These are phyloP conservation scores for Paspalum notatum DNA, from an alignment of 176 grass and related monocot genomes.

Conservation along the genomic window DNA sequence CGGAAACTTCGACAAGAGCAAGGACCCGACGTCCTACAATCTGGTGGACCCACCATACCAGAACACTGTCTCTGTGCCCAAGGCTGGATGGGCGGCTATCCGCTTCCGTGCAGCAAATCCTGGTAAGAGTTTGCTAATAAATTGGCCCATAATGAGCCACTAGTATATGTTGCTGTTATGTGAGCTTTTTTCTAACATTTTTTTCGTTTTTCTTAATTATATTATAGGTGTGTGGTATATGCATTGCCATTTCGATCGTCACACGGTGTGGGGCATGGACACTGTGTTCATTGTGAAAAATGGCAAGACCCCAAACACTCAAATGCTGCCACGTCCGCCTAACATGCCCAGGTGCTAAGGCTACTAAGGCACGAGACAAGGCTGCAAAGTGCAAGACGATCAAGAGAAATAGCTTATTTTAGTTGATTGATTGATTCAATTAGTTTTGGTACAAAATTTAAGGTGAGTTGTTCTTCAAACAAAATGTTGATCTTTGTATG, in stretches of 20 bases:
- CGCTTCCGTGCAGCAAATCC: conserved; percentile 67
- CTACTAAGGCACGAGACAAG: neutral
- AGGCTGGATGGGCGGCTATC: conserved; percentile 56
- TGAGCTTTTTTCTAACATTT: neutral
- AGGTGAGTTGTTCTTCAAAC: neutral
- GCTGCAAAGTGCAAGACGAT: neutral
- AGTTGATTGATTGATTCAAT: conserved; percentile 2
- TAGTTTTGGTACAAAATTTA: neutral
- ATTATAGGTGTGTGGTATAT: conserved; percentile 64
- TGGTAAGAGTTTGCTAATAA: conserved; percentile 22
- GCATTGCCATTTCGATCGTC: conserved; percentile 70
- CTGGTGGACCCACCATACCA: conserved; percentile 56
- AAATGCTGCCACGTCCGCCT: conserved; percentile 45
- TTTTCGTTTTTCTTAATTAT: neutral
- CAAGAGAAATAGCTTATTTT: neutral
- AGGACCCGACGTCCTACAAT: conserved; percentile 46
- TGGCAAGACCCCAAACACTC: neutral
- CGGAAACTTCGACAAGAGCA: conserved; percentile 49
- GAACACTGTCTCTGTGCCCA: conserved; percentile 62
- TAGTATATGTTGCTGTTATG: too few relatives aligned
- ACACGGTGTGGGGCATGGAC: conserved; percentile 65
- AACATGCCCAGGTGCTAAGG: conserved; percentile 64
- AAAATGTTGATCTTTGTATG: neutral
- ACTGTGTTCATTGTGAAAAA: conserved; percentile 66
- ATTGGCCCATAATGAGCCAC: neutral